Percentiles rank a stretch among this genome's conserved stretches.
Evolutionary conservation across 78 protist genomes (phyloP).

Genomic region (Diacronema lutheri): DNA sequence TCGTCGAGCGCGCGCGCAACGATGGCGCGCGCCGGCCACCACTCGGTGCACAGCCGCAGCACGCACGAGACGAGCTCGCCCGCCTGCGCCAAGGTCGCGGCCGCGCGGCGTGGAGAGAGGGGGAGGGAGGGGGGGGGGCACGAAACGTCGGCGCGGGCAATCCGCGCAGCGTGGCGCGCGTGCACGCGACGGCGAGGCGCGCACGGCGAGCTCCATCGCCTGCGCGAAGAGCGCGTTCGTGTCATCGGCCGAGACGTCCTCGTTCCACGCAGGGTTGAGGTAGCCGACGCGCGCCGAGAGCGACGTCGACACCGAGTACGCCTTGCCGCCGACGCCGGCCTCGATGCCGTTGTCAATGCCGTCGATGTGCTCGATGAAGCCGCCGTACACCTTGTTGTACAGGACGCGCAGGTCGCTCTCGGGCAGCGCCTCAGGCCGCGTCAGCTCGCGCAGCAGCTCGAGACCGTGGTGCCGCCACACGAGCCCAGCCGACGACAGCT

Average conservation of each 20-base stretch:
- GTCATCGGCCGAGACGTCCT: conserved; percentile 11
- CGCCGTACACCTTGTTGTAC: conserved; percentile 36
- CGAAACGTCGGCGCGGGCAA: too few relatives aligned
- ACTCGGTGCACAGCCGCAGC: too few relatives aligned
- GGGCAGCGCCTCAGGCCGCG: neutral
- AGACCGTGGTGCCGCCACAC: conserved; percentile 69
- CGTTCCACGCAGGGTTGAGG: conserved; percentile 34
- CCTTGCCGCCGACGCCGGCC: neutral
- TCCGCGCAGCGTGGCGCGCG: too few relatives aligned
- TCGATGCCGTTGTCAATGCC: conserved; percentile 81
- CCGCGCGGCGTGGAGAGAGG: too few relatives aligned
- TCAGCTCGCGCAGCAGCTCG: conserved; percentile 53
- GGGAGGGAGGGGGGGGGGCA: too few relatives aligned
- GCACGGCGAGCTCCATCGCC: conserved; percentile 48
- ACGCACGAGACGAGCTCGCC: too few relatives aligned
- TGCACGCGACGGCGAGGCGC: too few relatives aligned
- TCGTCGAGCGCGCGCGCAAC: conserved; percentile 28
- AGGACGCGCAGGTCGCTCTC: conserved; percentile 47
- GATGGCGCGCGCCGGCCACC: conserved; percentile 3
- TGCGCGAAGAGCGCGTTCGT: conserved; percentile 65
- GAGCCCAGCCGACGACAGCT: conserved; percentile 43
- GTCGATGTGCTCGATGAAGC: conserved; percentile 69
- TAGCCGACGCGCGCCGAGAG: conserved; percentile 56
- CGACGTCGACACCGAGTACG: conserved; percentile 37
- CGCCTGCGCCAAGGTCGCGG: too few relatives aligned